A percentile compares a stretch with the other conserved stretches of the same genome.
phyloP scores from a whole-genome alignment of 129 eudicot genomes.

The sunflower (Helianthus annuus) region DNA sequence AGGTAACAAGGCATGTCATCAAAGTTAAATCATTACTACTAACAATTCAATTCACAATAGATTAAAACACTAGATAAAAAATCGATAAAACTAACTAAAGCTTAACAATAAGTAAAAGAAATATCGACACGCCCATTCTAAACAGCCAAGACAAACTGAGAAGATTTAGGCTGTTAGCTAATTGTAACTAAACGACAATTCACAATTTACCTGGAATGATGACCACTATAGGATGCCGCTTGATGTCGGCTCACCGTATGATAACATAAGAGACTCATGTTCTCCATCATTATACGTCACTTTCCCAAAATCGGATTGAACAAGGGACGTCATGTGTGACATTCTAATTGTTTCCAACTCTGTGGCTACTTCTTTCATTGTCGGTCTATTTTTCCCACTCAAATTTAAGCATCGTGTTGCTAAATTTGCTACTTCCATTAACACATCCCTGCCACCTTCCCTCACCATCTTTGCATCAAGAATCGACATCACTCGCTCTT shows the following conservation, averaged over 20 bases:
- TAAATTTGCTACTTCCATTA: conserved; percentile 26
- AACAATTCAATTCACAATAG: neutral
- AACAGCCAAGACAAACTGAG: neutral
- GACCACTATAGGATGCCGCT: conserved; percentile 1
- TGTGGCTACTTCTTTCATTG: conserved; percentile 42
- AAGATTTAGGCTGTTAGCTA: neutral
- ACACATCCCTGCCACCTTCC: conserved; percentile 17
- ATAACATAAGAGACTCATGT: conserved; percentile 21
- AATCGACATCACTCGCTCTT: conserved; percentile 21
- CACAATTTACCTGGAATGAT: neutral
- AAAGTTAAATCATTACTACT: neutral
- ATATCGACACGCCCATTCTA: neutral
- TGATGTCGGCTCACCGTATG: conserved; percentile 29
- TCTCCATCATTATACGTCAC: conserved; percentile 2
- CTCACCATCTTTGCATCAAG: conserved; percentile 27
- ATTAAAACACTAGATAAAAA: neutral
- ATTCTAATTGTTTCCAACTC: conserved; percentile 38
- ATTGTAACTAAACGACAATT: neutral
- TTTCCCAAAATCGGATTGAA: conserved; percentile 18
- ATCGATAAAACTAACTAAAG: neutral
- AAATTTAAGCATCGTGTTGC: conserved; percentile 37
- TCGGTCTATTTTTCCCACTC: conserved; percentile 40
- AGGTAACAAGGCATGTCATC: no score
- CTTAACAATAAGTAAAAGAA: no score
- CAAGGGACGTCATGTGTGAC: conserved; percentile 14